Evolutionary conservation across 2,329 filamentous ascomycete species (phyloP), one percentile per base, ranked within the genome.

Genomic region (Cladosporium oxysporum): DNA sequence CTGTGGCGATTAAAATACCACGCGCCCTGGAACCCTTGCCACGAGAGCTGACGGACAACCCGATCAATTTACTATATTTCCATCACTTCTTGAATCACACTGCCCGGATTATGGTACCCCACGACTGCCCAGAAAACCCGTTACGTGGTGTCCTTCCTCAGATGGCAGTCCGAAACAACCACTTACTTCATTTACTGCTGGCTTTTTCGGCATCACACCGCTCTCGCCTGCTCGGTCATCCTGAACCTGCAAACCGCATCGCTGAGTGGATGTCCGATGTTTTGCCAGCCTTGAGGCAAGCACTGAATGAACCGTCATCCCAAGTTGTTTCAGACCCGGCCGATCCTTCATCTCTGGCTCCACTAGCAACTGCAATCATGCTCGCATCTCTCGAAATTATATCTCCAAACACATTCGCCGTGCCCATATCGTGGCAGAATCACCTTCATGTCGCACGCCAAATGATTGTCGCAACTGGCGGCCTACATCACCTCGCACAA

Each of bases 121-220:
- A 89, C 72, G 86, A 89, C 71, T 89, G 86, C 72, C 81, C 83
- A 64, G 80, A 85, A 64, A 88, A 87, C 73, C 82, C 84, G 0
- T 88, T 90, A 71, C 82, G 86, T 29, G 83, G 82, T 6, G 84
- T 90, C 11, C 73, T 90, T 23, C 87, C 88, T 28, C 82, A 86
- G 66, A 89, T 92, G 87, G 90, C 90, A 26, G 81, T 91, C 28
- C 83, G 83, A 66, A 88, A 91, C 70, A 84, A 87, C 61, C 90
- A 92, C 72, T 84, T 96, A 0, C 83, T 96, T 62, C 91, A 91
- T 69, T 81, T 96, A 35, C 81, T 95, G 58, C 83, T 96, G 28
- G 90, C 92, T 23, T 96, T 93, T 76, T 92, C 91, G 71, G 92
- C 92, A n/a, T 91, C 89, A 31, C 92, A 96, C 75, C 87, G 91